These are phyloP conservation scores for Candida tunisiensis DNA, from an alignment of 1,139 yeast genomes.

Conservation along the genomic window DNA sequence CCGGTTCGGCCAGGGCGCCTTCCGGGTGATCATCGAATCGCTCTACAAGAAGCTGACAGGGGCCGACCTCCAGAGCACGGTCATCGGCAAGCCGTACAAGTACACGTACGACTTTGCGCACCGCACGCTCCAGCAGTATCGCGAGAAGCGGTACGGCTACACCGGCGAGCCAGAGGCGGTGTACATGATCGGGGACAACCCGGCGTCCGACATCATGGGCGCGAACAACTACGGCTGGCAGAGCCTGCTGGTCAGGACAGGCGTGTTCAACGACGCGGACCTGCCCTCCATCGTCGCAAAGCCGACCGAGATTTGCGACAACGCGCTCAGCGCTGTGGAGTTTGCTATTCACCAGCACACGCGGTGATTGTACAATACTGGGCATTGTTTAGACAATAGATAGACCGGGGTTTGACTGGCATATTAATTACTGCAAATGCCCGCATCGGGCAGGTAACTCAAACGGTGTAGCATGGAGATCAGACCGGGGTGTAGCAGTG, in stretches of 20 bases:
- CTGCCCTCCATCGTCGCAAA: conserved; percentile 18
- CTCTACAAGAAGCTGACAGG: conserved; percentile 43
- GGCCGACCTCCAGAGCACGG: conserved; percentile 32
- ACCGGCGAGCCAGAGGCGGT: conserved; percentile 18
- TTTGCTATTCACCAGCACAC: conserved; percentile 8
- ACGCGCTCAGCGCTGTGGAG: conserved; percentile 22
- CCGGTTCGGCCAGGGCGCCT: conserved; percentile 89
- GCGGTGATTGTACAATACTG: too few relatives aligned
- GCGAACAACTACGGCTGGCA: conserved; percentile 85
- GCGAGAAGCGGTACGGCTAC: conserved; percentile 4
- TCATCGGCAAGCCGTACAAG: conserved; percentile 73
- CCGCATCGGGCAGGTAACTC: too few relatives aligned
- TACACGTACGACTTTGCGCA: conserved; percentile 70
- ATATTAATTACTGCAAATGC: too few relatives aligned
- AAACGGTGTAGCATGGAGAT: too few relatives aligned
- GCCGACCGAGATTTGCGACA: conserved; percentile 19
- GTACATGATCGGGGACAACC: conserved; percentile 95
- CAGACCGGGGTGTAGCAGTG: too few relatives aligned
- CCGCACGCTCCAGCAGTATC: conserved; percentile 3
- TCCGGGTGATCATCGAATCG: conserved; percentile 45
- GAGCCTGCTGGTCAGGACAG: conserved; percentile 67
- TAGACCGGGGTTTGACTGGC: too few relatives aligned
- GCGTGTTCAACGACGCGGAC: conserved; percentile 68
- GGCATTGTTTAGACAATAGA: too few relatives aligned
- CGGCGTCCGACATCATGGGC: conserved; percentile 80